phyloP scores from a whole-genome alignment of 73 alveolate genomes.

The Paramecium sonneborni region DNA sequence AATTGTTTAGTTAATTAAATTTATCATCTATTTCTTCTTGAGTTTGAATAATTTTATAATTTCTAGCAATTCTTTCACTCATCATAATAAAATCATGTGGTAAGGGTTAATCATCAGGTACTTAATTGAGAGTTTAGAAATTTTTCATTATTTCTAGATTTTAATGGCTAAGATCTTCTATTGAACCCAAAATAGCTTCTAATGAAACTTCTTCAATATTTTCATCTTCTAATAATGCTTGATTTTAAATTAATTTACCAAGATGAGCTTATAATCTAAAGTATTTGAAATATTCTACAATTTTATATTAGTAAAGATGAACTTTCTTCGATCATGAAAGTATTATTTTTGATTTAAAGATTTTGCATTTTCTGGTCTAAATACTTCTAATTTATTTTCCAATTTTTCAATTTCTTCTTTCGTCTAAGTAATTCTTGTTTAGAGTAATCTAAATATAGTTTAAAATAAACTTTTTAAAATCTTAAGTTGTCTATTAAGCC shows the following conservation, averaged over 20 bases:
- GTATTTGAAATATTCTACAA: neutral
- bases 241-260: neutral
- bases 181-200: neutral
- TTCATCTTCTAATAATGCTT: neutral
- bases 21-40: constrained; percentile 3
- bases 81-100: neutral
- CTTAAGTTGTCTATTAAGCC: no score
- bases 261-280: neutral
- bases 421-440: neutral
- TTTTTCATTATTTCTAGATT: neutral
- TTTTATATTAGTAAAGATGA: neutral
- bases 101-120: neutral
- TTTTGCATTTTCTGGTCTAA: neutral
- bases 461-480: neutral
- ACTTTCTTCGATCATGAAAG: neutral
- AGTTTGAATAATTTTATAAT: neutral
- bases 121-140: neutral
- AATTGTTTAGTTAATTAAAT: neutral
- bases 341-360: neutral
- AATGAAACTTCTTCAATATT: neutral
- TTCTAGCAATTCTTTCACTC: neutral
- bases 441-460: neutral
- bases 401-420: constrained; percentile 1
- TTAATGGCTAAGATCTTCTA: neutral
- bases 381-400: neutral